Percentiles rank a stretch among this genome's conserved stretches.
Conservation (phyloP, 2,329 filamentous ascomycete genomes). For the Triangularia setosa region DNA sequence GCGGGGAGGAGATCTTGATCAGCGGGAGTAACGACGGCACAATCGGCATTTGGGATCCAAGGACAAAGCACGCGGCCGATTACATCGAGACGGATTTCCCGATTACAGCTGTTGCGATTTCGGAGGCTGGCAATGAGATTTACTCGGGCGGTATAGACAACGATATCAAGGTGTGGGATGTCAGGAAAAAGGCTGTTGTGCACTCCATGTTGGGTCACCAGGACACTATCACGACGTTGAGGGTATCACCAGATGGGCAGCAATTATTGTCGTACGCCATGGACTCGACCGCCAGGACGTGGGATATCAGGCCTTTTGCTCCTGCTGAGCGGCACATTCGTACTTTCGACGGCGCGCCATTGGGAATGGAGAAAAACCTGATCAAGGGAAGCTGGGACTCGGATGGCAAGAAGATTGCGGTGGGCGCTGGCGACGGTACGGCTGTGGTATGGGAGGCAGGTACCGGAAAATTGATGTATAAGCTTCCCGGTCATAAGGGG, state of each 20-base stretch:
- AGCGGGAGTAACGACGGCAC: constrained; percentile 92
- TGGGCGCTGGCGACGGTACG: constrained; percentile 84
- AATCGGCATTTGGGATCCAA: constrained; percentile 93
- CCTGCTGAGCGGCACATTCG: constrained; percentile 78
- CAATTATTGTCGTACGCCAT: constrained; percentile 87
- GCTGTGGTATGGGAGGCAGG: constrained; percentile 88
- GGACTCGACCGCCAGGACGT: constrained; percentile 89
- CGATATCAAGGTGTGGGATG: constrained; percentile 94
- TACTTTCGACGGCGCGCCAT: constrained; percentile 87
- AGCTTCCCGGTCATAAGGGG: constrained; percentile 91
- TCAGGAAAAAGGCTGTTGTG: constrained; percentile 83
- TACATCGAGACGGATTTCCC: constrained; percentile 90
- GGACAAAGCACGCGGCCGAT: constrained; percentile 82
- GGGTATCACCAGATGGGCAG: constrained; percentile 90
- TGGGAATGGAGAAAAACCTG: constrained; percentile 86
- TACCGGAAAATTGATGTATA: constrained; percentile 87
- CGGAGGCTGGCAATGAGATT: constrained; percentile 91
- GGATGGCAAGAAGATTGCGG: constrained; percentile 79
- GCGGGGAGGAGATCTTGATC: constrained; percentile 85
- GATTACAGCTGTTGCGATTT: constrained; percentile 84
- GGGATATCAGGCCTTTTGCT: constrained; percentile 94
- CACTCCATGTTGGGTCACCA: constrained; percentile 87
- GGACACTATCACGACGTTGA: constrained; percentile 86
- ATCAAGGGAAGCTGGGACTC: constrained; percentile 86
- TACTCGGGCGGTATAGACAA: constrained; percentile 96